Percentiles rank a stretch among this genome's conserved stretches.
These are phyloP conservation scores for Peronospora farinosa DNA, from an alignment of 352 stramenopile species.

Conservation along the genomic window DNA sequence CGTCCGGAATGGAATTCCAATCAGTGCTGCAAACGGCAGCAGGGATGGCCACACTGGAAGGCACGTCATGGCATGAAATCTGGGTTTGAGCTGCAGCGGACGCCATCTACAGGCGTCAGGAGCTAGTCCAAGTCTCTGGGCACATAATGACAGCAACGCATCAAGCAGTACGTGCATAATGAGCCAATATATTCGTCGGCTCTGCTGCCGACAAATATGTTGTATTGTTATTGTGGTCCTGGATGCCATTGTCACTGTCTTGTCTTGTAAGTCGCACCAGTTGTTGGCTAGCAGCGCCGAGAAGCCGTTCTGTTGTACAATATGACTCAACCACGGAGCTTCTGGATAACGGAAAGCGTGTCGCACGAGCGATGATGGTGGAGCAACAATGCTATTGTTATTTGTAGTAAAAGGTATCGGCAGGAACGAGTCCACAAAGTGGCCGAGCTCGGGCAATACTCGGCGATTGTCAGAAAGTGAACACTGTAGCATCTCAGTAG, in stretches of 20 bases:
- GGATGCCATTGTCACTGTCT: not conserved
- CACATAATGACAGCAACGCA: constrained; percentile 36
- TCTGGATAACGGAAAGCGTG: constrained; percentile 34
- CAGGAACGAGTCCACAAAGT: constrained; percentile 33
- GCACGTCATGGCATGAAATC: constrained; percentile 60
- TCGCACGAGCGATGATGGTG: constrained; percentile 15
- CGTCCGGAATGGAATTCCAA: constrained; percentile 32
- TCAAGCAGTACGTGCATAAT: constrained; percentile 44
- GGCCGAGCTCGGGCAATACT: constrained; percentile 40
- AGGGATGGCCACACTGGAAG: constrained; percentile 48
- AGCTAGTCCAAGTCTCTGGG: constrained; percentile 13
- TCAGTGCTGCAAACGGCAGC: constrained; percentile 43
- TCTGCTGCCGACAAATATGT: constrained; percentile 5
- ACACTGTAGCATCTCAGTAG: constrained; percentile 21
- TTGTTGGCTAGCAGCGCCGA: constrained; percentile 42
- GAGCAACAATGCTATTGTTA: not conserved
- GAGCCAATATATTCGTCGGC: no score
- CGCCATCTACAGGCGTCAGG: constrained; percentile 45
- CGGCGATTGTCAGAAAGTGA: constrained; percentile 26
- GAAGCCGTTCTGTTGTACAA: constrained; percentile 48
- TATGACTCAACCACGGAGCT: constrained; percentile 53
- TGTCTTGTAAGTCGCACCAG: constrained; percentile 32
- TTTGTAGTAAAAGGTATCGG: not conserved
- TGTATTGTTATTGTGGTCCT: constrained; percentile 2
- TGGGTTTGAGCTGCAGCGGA: constrained; percentile 32